Evolutionary conservation across 148 eudicot genomes (phyloP).

Genomic region (Spergularia marina): DNA sequence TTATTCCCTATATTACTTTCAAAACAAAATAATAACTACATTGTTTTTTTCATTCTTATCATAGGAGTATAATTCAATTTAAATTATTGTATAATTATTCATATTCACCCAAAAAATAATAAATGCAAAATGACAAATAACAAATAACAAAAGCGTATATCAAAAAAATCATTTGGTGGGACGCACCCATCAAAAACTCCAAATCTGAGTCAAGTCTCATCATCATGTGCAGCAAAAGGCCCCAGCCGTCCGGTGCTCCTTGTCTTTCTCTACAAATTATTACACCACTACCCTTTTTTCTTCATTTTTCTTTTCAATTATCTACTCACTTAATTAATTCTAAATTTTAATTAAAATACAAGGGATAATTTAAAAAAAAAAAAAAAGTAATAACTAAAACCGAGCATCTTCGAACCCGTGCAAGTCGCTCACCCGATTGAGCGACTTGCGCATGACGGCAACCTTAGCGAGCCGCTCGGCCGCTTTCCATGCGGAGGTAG

Average conservation of each 20-base stretch:
- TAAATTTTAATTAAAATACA: not conserved
- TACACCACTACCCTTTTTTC: not conserved
- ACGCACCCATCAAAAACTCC: slow-evolving; percentile 2
- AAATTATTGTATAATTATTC: slow-evolving; percentile 4
- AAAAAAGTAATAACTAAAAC: slow-evolving; percentile 34
- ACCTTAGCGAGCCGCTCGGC: slow-evolving; percentile 93
- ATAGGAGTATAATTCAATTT: no score
- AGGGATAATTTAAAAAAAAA: not conserved
- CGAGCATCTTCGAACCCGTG: slow-evolving; percentile 99
- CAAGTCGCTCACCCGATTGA: slow-evolving; percentile 84
- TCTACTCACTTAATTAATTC: not conserved
- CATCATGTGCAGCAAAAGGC: slow-evolving; percentile 34
- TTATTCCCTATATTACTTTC: not conserved
- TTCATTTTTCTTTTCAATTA: not conserved
- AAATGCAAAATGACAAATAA: not conserved
- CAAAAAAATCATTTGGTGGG: not conserved
- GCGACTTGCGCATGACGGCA: slow-evolving; percentile 82
- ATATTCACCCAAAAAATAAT: not conserved
- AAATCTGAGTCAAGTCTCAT: slow-evolving; percentile 21
- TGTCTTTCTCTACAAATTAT: slow-evolving; percentile 20
- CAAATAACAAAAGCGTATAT: not conserved
- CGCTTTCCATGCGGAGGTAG: slow-evolving; percentile 97
- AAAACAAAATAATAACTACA: not conserved
- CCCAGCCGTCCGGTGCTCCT: slow-evolving; percentile 32
- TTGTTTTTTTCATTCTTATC: not conserved